Conservation (phyloP, 1,139 yeast species). For the Yamadazyma diospyri region DNA sequence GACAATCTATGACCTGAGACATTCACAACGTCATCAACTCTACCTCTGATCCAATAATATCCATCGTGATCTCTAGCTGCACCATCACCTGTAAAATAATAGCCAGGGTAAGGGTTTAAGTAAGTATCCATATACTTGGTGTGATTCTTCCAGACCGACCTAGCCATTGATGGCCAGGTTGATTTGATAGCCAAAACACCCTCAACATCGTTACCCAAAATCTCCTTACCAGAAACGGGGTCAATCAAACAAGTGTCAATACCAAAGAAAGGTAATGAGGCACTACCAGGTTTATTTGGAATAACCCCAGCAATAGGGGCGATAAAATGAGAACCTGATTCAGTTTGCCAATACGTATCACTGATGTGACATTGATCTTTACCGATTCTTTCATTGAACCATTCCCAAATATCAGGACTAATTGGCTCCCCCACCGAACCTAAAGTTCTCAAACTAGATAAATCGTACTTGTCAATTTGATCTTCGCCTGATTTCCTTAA, state of each 20-base stretch:
- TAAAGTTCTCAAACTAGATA: slow-evolving; percentile 85
- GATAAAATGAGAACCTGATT: slow-evolving; percentile 93
- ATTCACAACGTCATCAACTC: slow-evolving; percentile 98
- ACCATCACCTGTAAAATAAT: slow-evolving; percentile 97
- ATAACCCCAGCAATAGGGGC: slow-evolving; percentile 94
- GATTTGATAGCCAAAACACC: slow-evolving; percentile 89
- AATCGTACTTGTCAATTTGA: slow-evolving; percentile 81
- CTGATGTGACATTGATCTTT: slow-evolving; percentile 80
- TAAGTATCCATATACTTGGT: slow-evolving; percentile 88
- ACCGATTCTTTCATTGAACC: slow-evolving; percentile 94
- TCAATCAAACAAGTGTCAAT: slow-evolving; percentile 86
- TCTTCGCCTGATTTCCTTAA: slow-evolving; percentile 91
- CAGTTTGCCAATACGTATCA: slow-evolving; percentile 99
- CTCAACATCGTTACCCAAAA: slow-evolving; percentile 87
- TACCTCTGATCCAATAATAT: slow-evolving; percentile 96
- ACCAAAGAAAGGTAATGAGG: slow-evolving; percentile 95
- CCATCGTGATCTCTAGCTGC: slow-evolving; percentile 98
- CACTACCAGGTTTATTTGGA: slow-evolving; percentile 97
- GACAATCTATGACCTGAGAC: slow-evolving; percentile 97
- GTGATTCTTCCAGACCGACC: slow-evolving; percentile 93
- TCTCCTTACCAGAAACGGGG: slow-evolving; percentile 83
- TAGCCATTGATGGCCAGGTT: slow-evolving; percentile 98
- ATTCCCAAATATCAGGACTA: slow-evolving; percentile 97
- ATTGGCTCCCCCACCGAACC: slow-evolving; percentile 99
- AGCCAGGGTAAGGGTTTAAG: slow-evolving; percentile 93